These are phyloP conservation scores for Lactifluus piperatus DNA, from an alignment of 768 basidiomycete genomes.

Conservation along the genomic window DNA sequence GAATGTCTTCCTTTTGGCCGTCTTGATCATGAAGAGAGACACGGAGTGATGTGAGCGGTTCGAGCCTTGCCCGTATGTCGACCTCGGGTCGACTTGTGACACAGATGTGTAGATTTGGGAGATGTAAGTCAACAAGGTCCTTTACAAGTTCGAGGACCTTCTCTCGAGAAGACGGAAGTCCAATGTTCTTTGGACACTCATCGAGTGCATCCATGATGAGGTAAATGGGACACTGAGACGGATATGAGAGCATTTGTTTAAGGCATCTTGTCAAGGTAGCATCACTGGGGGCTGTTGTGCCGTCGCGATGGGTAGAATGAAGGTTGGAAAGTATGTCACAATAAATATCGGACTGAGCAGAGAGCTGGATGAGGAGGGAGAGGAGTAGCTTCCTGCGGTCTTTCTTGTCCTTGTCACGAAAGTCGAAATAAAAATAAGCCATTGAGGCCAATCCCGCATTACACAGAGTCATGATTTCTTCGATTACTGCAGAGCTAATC, in stretches of 20 bases:
- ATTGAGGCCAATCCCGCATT: background rate
- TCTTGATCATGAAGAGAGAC: background rate
- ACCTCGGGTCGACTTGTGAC: background rate
- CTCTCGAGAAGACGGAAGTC: background rate
- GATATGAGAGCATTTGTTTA: background rate
- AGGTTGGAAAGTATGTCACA: background rate
- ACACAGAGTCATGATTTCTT: background rate
- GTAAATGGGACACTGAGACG: background rate
- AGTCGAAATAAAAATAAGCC: background rate
- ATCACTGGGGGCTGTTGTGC: background rate
- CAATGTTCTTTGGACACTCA: background rate
- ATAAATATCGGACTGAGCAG: background rate
- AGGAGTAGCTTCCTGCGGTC: background rate
- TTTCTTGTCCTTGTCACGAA: background rate
- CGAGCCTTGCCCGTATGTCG: background rate
- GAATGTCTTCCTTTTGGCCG: conserved; percentile 1
- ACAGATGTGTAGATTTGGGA: background rate
- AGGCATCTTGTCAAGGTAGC: background rate
- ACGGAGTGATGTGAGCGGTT: background rate
- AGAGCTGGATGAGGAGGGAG: background rate
- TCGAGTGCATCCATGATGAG: conserved; percentile 1
- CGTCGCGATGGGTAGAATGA: background rate
- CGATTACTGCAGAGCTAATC: background rate
- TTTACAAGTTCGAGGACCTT: background rate
- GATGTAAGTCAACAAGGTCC: background rate